These are phyloP conservation scores for Phytophthora pinifolia DNA, from an alignment of 352 stramenopile genomes.

Conservation along the genomic window DNA sequence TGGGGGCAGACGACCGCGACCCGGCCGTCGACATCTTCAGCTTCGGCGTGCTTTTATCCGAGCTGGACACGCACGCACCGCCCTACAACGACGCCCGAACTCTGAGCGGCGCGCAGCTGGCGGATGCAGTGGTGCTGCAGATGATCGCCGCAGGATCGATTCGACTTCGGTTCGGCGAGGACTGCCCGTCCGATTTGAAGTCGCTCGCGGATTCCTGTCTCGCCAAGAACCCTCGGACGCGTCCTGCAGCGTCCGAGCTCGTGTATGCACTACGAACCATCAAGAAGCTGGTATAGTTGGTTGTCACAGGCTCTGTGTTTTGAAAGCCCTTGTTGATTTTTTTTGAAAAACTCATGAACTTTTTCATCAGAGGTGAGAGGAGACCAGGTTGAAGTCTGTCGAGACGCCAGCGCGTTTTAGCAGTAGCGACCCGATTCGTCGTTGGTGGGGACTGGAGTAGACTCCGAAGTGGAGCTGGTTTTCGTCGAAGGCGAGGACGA, in stretches of 20 bases:
- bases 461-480: constrained; percentile 15
- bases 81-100: constrained; percentile 36
- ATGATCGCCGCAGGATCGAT: constrained; percentile 33
- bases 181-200: constrained; percentile 38
- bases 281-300: constrained; percentile 25
- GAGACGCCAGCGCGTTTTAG: constrained; percentile 3
- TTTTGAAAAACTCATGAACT: constrained; percentile 1
- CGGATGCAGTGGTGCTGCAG: constrained; percentile 42
- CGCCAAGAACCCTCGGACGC: constrained; percentile 32
- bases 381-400: too few relatives aligned
- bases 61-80: constrained; percentile 43
- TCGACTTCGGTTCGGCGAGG: constrained; percentile 27
- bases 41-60: constrained; percentile 42
- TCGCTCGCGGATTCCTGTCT: constrained; percentile 42
- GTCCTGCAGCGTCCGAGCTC: constrained; percentile 46
- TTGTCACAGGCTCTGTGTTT: background rate
- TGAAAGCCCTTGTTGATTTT: background rate
- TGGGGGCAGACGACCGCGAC: constrained; percentile 27
- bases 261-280: constrained; percentile 46
- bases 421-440: constrained; percentile 11
- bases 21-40: constrained; percentile 39
- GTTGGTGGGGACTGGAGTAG: constrained; percentile 15
- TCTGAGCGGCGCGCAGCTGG: constrained; percentile 22
- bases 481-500: constrained; percentile 3
- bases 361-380: too few relatives aligned